Conservation (phyloP, 306 rosid species). For the Vicia villosa region DNA sequence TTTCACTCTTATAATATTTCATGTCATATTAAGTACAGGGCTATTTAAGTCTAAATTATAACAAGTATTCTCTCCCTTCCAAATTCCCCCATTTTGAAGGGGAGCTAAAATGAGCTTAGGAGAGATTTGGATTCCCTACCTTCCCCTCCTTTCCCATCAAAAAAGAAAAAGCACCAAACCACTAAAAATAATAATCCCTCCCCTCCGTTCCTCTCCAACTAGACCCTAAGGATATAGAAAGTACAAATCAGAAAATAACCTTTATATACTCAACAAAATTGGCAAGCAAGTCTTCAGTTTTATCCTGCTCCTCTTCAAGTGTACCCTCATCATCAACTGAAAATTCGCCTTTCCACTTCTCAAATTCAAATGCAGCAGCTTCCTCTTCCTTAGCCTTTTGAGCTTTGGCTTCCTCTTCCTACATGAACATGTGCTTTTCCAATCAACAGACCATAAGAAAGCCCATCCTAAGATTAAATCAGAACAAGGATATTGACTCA, state of each 20-base stretch:
- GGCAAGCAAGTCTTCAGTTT: conserved; percentile 68
- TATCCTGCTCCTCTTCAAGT: conserved; percentile 76
- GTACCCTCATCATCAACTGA: conserved; percentile 95
- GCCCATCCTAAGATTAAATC: conserved; percentile 19
- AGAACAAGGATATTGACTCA: conserved; percentile 39
- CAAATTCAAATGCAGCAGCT: conserved; percentile 94
- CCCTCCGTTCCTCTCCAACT: too few relatives aligned
- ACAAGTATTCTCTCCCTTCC: too few relatives aligned
- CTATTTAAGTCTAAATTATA: too few relatives aligned
- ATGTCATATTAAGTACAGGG: too few relatives aligned
- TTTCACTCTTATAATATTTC: too few relatives aligned
- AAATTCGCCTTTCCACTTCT: conserved; percentile 96
- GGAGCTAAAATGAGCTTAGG: too few relatives aligned
- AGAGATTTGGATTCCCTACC: too few relatives aligned
- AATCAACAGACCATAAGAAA: conserved; percentile 30
- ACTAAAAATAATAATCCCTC: too few relatives aligned
- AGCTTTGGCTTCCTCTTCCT: conserved; percentile 96
- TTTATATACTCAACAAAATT: conserved; percentile 86
- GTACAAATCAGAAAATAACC: conserved; percentile 48
- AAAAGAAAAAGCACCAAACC: too few relatives aligned
- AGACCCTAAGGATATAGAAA: not conserved
- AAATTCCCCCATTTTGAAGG: too few relatives aligned
- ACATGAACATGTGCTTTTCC: conserved; percentile 33
- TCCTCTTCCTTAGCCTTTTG: conserved; percentile 93
- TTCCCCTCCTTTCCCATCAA: too few relatives aligned